These are phyloP conservation scores for Medicago ruthenica DNA, from an alignment of 306 rosid species.

Conservation along the genomic window DNA sequence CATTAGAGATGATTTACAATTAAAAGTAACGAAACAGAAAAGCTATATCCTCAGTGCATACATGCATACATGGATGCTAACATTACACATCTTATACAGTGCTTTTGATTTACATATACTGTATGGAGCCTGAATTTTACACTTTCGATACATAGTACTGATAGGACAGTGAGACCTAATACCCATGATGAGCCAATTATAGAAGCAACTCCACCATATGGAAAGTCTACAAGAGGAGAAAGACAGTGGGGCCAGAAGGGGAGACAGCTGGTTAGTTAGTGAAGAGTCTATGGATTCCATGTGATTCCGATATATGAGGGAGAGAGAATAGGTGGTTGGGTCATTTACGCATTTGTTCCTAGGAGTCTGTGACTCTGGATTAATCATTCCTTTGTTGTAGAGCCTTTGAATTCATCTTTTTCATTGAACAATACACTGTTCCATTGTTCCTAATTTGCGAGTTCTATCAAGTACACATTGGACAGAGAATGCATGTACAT, in stretches of 20 bases:
- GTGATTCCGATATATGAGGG: neutral
- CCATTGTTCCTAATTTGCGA: neutral
- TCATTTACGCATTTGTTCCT: neutral
- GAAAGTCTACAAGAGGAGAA: neutral
- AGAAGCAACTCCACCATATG: neutral
- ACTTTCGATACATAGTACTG: neutral
- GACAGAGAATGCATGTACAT: neutral
- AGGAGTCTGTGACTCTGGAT: neutral
- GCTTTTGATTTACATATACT: constrained; percentile 7
- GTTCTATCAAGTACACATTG: neutral
- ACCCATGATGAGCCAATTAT: neutral
- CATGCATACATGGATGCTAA: constrained; percentile 20
- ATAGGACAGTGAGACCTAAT: neutral
- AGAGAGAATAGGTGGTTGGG: neutral
- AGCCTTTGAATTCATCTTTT: neutral
- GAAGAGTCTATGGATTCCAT: neutral
- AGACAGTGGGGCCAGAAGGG: neutral
- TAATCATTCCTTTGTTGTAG: neutral
- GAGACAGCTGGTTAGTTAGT: neutral
- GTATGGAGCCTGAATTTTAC: constrained; percentile 10
- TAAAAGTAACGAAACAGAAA: constrained; percentile 33
- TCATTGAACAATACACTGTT: neutral
- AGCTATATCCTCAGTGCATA: constrained; percentile 26
- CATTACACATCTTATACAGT: constrained; percentile 8
- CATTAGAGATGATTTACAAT: constrained; percentile 32